Evolutionary conservation across 495 filamentous ascomycete genomes (phyloP).

Genomic region (Lasiosphaeris hirsuta): DNA sequence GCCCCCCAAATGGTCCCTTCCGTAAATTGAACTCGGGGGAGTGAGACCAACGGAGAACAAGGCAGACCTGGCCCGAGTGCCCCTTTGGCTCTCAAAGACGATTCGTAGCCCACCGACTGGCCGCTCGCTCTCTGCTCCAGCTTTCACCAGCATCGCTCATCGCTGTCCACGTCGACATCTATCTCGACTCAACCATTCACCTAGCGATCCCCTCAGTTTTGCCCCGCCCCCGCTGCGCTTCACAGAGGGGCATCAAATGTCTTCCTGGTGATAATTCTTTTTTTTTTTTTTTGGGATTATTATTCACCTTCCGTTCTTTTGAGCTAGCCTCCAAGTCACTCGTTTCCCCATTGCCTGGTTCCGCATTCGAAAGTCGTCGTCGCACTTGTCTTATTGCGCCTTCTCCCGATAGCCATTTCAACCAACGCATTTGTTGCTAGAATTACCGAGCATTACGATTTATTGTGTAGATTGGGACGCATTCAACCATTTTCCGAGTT

Average conservation of each 20-base stretch:
- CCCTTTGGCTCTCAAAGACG: conserved; percentile 24
- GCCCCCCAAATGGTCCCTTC: conserved; percentile 29
- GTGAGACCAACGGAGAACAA: background rate
- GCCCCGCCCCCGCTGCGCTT: conserved; percentile 3
- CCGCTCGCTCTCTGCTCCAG: conserved; percentile 17
- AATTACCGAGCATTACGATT: too few species aligned
- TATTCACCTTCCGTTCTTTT: conserved; percentile 37
- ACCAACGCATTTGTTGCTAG: background rate
- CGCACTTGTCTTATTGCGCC: background rate
- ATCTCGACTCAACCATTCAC: conserved; percentile 16
- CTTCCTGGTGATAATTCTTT: conserved; percentile 14
- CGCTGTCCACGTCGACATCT: conserved; percentile 21
- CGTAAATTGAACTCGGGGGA: conserved; percentile 27
- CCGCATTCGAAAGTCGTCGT: conserved; percentile 4
- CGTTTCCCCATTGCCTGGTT: conserved; percentile 34
- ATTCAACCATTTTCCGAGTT: background rate
- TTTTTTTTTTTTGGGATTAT: conserved; percentile 10
- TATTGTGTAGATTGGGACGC: too few species aligned
- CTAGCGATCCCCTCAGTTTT: conserved; percentile 4
- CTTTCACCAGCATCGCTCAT: conserved; percentile 18
- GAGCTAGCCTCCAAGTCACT: conserved; percentile 53
- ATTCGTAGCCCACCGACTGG: conserved; percentile 11
- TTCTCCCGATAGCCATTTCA: background rate
- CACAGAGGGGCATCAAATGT: conserved; percentile 11
- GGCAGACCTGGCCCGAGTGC: conserved; percentile 19